Evolutionary conservation across 192 early-diverging fungal genomes (phyloP), one percentile per base, ranked within the genome.

Genomic region (Backusella westeae): DNA sequence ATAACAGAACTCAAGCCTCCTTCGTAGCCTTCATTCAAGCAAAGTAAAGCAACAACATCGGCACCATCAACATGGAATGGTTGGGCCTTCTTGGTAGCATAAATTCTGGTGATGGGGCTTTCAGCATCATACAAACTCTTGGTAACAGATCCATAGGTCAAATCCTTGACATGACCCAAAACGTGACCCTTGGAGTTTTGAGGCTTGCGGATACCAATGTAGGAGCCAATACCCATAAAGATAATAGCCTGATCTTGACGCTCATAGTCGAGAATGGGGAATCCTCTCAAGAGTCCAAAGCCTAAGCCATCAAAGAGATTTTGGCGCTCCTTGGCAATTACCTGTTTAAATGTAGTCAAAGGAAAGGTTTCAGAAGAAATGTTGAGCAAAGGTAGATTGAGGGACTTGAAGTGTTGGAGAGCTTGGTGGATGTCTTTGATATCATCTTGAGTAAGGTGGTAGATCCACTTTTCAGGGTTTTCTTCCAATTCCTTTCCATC

Each of bases 141-240:
- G 21, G 80, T 81, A 32, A 52, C 56, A 5, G 80, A 81, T 10
- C 80, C 80, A 44, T 46, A 67, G 2, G 80, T 71, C 14, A 82
- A 52, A 75, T 82, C 80, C 70, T 82, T 82, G 59, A 84, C 78
- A 29, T 84, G 83, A 4, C 83, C 83, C 3, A 84, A 44, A 23
- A 84, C 77, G 44, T 82, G 77, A 1, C 78, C 78, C 19, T 76
- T 81, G 4, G 59, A 70, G 56, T 84, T 82, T 56, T 82, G 81
- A 19, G 77, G 63, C 26, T 78, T 78, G 34, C 69, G 80, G n/a
- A 19, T 69, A 69, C 83, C 83, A 71, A 84, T 73, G 70, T 84
- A 79, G 32, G 83, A 39, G 34, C 83, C 83, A 34, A 84, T 70
- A 10, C 83, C 83, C 81, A 84, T 78, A 42, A 84, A 84, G n/a